phyloP scores from a whole-genome alignment of 164 flowering plant genomes.

The Litsea cubeba region DNA sequence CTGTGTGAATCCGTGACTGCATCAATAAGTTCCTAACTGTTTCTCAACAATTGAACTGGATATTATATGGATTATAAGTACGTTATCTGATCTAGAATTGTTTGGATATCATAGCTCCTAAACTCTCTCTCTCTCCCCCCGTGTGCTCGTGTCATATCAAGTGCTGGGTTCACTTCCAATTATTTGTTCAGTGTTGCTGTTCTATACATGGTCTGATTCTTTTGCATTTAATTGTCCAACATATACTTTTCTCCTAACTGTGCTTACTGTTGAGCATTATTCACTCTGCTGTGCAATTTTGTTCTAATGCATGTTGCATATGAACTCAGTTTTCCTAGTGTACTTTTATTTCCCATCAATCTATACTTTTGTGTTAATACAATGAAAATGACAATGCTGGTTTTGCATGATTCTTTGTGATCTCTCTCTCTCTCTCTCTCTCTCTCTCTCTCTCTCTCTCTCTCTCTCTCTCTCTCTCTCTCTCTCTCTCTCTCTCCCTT shows the following conservation, averaged over 20 bases:
- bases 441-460: background rate
- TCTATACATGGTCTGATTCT: no score
- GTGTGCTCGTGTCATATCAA: background rate
- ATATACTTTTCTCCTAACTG: no score
- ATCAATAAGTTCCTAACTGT: no score
- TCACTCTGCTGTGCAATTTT: no score
- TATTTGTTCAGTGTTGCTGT: background rate
- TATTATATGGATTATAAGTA: no score
- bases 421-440: background rate
- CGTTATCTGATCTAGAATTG: no score
- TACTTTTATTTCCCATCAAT: background rate
- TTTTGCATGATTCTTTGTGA: background rate
- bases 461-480: background rate
- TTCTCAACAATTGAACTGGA: no score
- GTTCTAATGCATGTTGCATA: no score
- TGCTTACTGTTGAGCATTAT: no score
- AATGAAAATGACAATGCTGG: background rate
- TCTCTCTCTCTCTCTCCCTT: background rate
- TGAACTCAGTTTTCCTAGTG: background rate
- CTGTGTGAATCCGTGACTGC: no score
- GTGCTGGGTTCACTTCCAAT: background rate
- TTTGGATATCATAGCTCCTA: no score
- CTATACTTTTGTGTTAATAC: background rate
- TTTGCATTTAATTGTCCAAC: no score
- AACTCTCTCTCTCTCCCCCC: background rate